Evolutionary conservation across 148 eudicot genomes (phyloP).

Genomic region (Spergularia marina): DNA sequence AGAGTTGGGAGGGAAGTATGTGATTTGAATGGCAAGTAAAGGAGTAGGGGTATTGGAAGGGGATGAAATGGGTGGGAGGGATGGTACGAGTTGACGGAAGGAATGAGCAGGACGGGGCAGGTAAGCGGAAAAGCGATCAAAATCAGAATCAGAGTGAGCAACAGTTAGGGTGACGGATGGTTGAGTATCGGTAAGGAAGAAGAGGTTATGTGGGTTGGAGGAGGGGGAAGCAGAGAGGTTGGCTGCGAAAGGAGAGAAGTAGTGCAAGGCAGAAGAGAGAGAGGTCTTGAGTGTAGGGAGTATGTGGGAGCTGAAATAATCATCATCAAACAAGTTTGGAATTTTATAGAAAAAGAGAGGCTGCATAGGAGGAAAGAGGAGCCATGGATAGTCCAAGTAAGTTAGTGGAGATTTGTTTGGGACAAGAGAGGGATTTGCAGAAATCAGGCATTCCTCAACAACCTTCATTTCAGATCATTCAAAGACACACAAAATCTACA

Average conservation of each 20-base stretch:
- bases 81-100: constrained; percentile 43
- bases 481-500: too few species aligned
- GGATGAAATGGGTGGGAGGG: background rate
- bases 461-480: too few species aligned
- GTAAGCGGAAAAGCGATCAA: constrained; percentile 30
- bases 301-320: constrained; percentile 29
- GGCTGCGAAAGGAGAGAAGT: constrained; percentile 44
- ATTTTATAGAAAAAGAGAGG: constrained; percentile 53
- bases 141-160: constrained; percentile 31
- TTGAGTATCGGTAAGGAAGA: constrained; percentile 28
- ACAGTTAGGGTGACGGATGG: constrained; percentile 31
- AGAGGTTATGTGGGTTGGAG: background rate
- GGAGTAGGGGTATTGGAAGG: background rate
- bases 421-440: constrained; percentile 9
- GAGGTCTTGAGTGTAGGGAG: constrained; percentile 43
- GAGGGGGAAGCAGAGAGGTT: constrained; percentile 23
- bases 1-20: constrained; percentile 36
- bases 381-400: constrained; percentile 54
- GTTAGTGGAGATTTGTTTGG: constrained; percentile 31
- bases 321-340: background rate
- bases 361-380: constrained; percentile 40
- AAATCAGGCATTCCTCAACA: constrained; percentile 27
- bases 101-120: constrained; percentile 17
- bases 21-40: constrained; percentile 46
- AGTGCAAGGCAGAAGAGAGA: constrained; percentile 44